Base-by-base conservation (phyloP, 345 rosid genomes). In the Rhodomyrtus tomentosa region DNA sequence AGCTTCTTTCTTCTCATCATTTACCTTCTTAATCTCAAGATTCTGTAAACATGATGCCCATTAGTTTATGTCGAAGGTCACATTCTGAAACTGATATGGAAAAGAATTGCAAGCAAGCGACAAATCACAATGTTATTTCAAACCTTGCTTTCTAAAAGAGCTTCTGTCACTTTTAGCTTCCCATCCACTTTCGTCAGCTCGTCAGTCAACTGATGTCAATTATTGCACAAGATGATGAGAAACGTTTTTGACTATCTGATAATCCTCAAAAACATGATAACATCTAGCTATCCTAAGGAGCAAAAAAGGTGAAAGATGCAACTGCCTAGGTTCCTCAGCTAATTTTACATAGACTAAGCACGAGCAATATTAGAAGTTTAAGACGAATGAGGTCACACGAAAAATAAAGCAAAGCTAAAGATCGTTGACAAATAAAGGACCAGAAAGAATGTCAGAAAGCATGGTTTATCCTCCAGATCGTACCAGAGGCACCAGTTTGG, bases 91-190 rank as follows among this genome's bases (percentile, higher is more conserved):
- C 51, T 83, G 82, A 25, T 38, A 27, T 29, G 82, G 45, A 56
- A 42, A 50, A 55, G 38, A n/a, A 55, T 29, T 36, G 74, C 40
- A 51, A 68, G n/a, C 80, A 74, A 42, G 50, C 12, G 38, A 81
- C 73, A 27, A 45, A 27, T 74, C 54, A 58, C 27, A 49, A 54
- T 50, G 82, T 82, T 59, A 85, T 72, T 51, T 36, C 49, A 50
- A 86, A 91, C 92, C 91, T 88, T 91, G 92, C 89, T 89, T 86
- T 91, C 92, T 55, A 91, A 56, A 48, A 89, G 91, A 74, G 87
- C 86, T 85, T 91, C 91, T 42, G 89, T 86, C 45, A 80, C 90
- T 86, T 91, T 91, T 25, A 89, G 89, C 86, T 91, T 91, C 85
- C 82, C 91, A 49, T 91, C 91, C 83, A 87, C 88, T 86, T 85